These are phyloP conservation scores for Talaromyces piceae DNA, from an alignment of 2,329 filamentous ascomycete genomes.

Conservation along the genomic window DNA sequence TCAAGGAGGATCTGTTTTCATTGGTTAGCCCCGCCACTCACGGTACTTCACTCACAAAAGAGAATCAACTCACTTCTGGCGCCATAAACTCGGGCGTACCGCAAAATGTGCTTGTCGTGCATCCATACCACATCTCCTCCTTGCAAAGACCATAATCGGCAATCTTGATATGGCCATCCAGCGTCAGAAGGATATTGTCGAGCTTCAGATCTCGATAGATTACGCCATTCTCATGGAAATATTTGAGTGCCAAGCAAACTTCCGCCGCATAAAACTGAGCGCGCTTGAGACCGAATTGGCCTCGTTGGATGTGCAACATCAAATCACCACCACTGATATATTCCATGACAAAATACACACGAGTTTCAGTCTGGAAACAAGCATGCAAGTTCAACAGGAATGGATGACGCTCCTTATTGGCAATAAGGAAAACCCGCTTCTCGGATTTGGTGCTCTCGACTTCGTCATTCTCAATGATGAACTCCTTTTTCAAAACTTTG, in stretches of 20 bases:
- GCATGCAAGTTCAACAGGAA: constrained; percentile 93
- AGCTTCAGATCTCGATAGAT: constrained; percentile 83
- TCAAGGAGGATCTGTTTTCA: constrained; percentile 73
- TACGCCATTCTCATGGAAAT: constrained; percentile 98
- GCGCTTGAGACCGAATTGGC: constrained; percentile 89
- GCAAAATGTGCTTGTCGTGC: constrained; percentile 95
- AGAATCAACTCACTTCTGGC: constrained; percentile 62
- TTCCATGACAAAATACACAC: constrained; percentile 99
- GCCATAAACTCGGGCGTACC: constrained; percentile 99
- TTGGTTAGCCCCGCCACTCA: constrained; percentile 17
- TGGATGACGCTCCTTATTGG: constrained; percentile 92
- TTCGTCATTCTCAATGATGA: constrained; percentile 99
- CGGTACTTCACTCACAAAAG: neutral
- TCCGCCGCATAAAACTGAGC: constrained; percentile 99
- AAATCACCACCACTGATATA: constrained; percentile 97
- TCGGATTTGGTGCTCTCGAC: constrained; percentile 96
- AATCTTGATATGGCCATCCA: constrained; percentile 98
- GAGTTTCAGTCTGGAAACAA: constrained; percentile 97
- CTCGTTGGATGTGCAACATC: constrained; percentile 97
- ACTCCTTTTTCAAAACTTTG: constrained; percentile 99
- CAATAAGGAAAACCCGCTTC: constrained; percentile 93
- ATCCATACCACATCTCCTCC: constrained; percentile 99
- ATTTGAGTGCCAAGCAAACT: constrained; percentile 93
- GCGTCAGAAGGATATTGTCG: constrained; percentile 83
- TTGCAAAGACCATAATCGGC: constrained; percentile 98